These are phyloP conservation scores for Saksenaea vasiformis DNA, from an alignment of 371 early-diverging fungal genomes.

Conservation along the genomic window DNA sequence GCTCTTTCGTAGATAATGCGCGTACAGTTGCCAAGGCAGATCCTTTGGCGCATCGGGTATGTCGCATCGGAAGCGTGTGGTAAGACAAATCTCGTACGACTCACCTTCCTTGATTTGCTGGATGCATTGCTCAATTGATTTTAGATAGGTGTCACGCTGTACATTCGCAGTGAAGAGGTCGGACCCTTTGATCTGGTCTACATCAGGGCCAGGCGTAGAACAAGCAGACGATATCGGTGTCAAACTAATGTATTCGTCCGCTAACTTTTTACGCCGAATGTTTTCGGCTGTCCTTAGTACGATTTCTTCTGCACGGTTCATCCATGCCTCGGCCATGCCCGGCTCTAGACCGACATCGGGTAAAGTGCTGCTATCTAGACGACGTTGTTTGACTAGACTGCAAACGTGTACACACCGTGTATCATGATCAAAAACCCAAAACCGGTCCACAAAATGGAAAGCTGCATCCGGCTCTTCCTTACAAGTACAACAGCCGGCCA, in stretches of 20 bases:
- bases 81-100: conserved; percentile 93
- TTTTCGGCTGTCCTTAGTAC: conserved; percentile 10
- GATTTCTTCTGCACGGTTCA: conserved; percentile 15
- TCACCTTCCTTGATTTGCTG: conserved; percentile 83
- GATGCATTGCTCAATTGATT: conserved; percentile 64
- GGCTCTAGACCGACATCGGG: conserved; percentile 16
- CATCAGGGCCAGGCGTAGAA: conserved; percentile 32
- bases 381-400: conserved; percentile 38
- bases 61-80: conserved; percentile 72
- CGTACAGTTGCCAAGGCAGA: conserved; percentile 59
- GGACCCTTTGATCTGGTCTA: neutral
- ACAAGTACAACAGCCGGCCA: conserved; percentile 38
- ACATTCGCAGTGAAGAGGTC: conserved; percentile 50
- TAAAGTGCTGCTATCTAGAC: neutral
- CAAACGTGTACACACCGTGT: conserved; percentile 44
- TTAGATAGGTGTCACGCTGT: conserved; percentile 58
- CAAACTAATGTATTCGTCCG: conserved; percentile 7
- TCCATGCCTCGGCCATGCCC: conserved; percentile 22
- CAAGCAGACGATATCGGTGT: conserved; percentile 18
- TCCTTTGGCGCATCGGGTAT: conserved; percentile 3
- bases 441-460: conserved; percentile 81
- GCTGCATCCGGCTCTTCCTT: conserved; percentile 74
- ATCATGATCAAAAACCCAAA: conserved; percentile 75
- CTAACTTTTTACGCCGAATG: conserved; percentile 1
- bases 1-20: conserved; percentile 58